phyloP scores from a whole-genome alignment of 495 filamentous ascomycete genomes.

The Schizothecium vesticola region DNA sequence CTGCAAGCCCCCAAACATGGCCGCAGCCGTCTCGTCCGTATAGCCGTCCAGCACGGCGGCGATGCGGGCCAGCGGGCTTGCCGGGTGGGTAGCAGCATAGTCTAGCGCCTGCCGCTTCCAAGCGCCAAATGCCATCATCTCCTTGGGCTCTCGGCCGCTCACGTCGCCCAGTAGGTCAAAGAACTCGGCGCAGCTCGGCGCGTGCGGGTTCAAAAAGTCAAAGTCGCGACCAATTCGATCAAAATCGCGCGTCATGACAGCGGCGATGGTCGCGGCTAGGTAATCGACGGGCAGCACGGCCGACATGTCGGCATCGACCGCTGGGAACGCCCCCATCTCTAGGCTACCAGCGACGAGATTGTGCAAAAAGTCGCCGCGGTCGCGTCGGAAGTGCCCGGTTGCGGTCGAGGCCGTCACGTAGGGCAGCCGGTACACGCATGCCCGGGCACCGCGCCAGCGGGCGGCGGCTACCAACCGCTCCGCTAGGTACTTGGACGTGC shows the following conservation, averaged over 20 bases:
- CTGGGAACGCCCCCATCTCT: constrained; percentile 27
- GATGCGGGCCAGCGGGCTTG: constrained; percentile 25
- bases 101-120: constrained; percentile 23
- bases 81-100: constrained; percentile 20
- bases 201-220: constrained; percentile 24
- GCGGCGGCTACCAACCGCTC: constrained; percentile 27
- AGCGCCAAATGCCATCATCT: constrained; percentile 16
- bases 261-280: constrained; percentile 23
- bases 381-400: constrained; percentile 28
- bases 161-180: constrained; percentile 14
- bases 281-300: constrained; percentile 30
- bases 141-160: not conserved
- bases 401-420: constrained; percentile 27
- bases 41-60: constrained; percentile 22
- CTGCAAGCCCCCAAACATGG: constrained; percentile 17
- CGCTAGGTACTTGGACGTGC: constrained; percentile 30
- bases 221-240: constrained; percentile 24
- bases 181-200: constrained; percentile 23
- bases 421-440: constrained; percentile 28
- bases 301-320: constrained; percentile 24
- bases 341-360: constrained; percentile 29
- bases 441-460: constrained; percentile 28
- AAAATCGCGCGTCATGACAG: constrained; percentile 23
- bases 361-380: constrained; percentile 33
- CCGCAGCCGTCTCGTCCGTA: constrained; percentile 23